phyloP scores from a whole-genome alignment of 2,329 filamentous ascomycete species.

The Pestalotiopsis sp. region DNA sequence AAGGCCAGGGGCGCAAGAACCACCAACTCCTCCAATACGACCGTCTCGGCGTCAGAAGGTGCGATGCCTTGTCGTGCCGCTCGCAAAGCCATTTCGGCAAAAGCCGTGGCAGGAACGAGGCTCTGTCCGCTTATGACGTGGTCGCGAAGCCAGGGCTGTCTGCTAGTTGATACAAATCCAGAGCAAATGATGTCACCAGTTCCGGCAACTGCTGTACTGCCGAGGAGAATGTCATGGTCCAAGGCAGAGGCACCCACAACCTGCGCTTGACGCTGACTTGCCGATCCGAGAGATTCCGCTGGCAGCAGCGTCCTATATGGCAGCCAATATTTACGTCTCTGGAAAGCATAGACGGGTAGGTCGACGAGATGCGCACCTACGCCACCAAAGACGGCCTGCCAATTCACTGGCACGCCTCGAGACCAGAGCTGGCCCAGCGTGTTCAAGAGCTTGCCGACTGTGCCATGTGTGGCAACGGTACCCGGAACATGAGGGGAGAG shows the following conservation, averaged over 20 bases:
- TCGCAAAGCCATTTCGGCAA: conserved; percentile 8
- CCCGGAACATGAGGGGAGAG: conserved; percentile 10
- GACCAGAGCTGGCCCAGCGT: conserved; percentile 9
- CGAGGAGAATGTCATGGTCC: conserved; percentile 8
- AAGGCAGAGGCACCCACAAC: neutral
- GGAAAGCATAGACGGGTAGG: conserved; percentile 8
- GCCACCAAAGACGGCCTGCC: conserved; percentile 3
- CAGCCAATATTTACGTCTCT: conserved; percentile 7
- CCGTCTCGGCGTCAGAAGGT: neutral
- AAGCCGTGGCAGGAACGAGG: conserved; percentile 7
- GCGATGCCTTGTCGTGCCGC: neutral
- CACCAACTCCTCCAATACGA: conserved; percentile 2
- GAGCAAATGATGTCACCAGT: conserved; percentile 6
- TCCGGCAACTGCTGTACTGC: conserved; percentile 6
- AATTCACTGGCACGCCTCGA: conserved; percentile 2
- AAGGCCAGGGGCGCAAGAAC: conserved; percentile 2
- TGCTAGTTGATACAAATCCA: neutral
- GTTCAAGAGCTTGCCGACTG: conserved; percentile 8
- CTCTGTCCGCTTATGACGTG: conserved; percentile 2
- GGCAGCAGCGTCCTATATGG: conserved; percentile 9
- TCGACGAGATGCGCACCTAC: conserved; percentile 7
- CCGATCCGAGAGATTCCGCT: neutral
- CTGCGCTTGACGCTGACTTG: neutral
- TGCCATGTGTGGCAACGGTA: conserved; percentile 8
- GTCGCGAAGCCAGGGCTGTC: conserved; percentile 6